These are phyloP conservation scores for Yarrowia sp. DNA, from an alignment of 805 yeast genomes.

Conservation along the genomic window DNA sequence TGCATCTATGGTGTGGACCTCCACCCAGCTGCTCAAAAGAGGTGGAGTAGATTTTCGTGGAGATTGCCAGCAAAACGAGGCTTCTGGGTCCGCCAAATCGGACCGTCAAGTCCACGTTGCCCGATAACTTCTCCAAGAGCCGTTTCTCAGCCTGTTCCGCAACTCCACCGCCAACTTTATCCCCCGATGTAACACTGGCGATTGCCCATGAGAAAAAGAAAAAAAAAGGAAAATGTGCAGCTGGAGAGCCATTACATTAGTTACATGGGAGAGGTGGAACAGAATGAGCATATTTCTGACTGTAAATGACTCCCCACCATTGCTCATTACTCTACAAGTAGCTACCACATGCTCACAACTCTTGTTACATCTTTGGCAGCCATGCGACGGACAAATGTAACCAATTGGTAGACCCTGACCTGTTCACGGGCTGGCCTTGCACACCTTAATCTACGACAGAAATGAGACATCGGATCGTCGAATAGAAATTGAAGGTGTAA, in stretches of 20 bases:
- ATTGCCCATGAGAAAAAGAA: constrained; percentile 1
- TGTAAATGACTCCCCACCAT: no score
- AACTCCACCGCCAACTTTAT: constrained; percentile 22
- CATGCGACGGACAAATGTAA: constrained; percentile 1
- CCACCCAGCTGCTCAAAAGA: background rate
- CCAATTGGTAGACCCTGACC: constrained; percentile 4
- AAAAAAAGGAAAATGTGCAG: background rate
- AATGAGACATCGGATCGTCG: background rate
- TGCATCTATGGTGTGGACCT: no score
- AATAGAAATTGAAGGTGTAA: no score
- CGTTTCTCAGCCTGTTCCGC: background rate
- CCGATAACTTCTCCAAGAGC: background rate
- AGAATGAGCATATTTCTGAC: no score
- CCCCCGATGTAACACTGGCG: constrained; percentile 21
- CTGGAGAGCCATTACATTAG: background rate
- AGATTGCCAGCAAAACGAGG: background rate
- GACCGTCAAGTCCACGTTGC: no score
- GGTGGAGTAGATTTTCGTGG: constrained; percentile 3
- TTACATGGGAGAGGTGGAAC: no score
- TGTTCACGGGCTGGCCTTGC: background rate
- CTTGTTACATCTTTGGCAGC: background rate
- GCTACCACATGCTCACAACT: background rate
- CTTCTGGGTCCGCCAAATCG: background rate
- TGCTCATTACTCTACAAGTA: background rate
- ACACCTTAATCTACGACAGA: constrained; percentile 1